These are phyloP conservation scores for Aureobasidium sp. DNA, from an alignment of 2,329 filamentous ascomycete genomes.

Conservation along the genomic window DNA sequence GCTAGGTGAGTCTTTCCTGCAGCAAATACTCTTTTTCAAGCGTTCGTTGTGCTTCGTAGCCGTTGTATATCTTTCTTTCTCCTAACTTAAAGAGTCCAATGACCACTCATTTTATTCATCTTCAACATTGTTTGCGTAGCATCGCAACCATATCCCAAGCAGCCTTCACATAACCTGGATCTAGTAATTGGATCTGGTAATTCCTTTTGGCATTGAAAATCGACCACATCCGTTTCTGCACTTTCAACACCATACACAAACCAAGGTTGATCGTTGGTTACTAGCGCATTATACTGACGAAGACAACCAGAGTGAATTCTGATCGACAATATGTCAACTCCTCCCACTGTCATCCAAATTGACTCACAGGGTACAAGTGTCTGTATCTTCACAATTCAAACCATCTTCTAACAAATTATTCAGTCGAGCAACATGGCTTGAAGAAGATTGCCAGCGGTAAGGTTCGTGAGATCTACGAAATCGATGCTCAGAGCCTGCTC, in stretches of 20 bases:
- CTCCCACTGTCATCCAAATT: conserved; percentile 10
- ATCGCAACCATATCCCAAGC: background rate
- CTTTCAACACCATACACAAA: background rate
- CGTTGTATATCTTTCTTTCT: background rate
- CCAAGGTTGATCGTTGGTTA: background rate
- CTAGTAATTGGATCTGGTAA: background rate
- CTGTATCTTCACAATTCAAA: background rate
- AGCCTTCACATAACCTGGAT: no score
- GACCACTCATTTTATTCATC: background rate
- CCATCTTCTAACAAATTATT: conserved; percentile 14
- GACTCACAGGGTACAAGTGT: background rate
- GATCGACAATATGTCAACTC: background rate
- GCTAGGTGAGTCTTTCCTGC: background rate
- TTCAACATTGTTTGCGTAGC: background rate
- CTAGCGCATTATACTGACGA: background rate
- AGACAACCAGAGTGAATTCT: background rate
- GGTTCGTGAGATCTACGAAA: conserved; percentile 71
- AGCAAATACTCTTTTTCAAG: background rate
- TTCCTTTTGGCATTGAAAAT: background rate
- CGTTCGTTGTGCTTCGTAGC: background rate
- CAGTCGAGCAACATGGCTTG: conserved; percentile 24
- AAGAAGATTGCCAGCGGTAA: conserved; percentile 55
- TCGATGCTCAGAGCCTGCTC: conserved; percentile 63
- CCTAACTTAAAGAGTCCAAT: background rate
- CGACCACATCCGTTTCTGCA: background rate